Conservation (phyloP, 2,329 filamentous ascomycete species). For the Moelleriella libera region DNA sequence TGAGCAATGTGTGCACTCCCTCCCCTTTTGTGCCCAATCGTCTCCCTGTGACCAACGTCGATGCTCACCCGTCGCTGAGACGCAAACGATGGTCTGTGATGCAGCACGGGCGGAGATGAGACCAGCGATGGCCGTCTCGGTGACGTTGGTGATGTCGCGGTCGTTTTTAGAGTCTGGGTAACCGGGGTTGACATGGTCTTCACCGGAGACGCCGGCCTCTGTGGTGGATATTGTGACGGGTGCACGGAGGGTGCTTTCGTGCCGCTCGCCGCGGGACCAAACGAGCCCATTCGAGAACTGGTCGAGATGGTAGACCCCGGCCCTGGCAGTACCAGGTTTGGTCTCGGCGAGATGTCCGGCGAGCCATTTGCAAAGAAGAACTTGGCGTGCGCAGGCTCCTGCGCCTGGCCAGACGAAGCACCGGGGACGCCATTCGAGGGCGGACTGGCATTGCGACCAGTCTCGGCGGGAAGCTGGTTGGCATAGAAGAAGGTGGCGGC, state of each 20-base stretch:
- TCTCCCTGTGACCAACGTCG: constrained; percentile 21
- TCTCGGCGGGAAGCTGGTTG: constrained; percentile 30
- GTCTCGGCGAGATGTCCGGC: constrained; percentile 28
- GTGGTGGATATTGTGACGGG: constrained; percentile 18
- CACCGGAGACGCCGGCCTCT: constrained; percentile 37
- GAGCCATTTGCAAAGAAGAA: constrained; percentile 65
- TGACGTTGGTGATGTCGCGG: constrained; percentile 9
- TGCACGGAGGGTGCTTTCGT: constrained; percentile 8
- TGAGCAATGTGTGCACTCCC: constrained; percentile 20
- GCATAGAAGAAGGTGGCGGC: constrained; percentile 39
- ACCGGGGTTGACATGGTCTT: constrained; percentile 20
- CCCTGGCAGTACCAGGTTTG: constrained; percentile 18
- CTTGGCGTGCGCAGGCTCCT: constrained; percentile 37
- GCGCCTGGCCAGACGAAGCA: constrained; percentile 18
- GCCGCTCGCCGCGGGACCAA: constrained; percentile 22
- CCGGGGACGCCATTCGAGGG: constrained; percentile 15
- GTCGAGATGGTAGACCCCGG: constrained; percentile 32
- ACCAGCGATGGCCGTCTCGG: constrained; percentile 14
- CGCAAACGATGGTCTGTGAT: constrained; percentile 13
- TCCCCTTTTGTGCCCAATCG: constrained; percentile 24
- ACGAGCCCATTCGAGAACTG: constrained; percentile 25
- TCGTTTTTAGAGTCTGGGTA: constrained; percentile 8
- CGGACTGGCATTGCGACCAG: constrained; percentile 18
- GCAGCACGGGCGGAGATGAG: constrained; percentile 22
- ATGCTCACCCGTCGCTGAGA: constrained; percentile 28